Percentiles rank a stretch among this genome's conserved stretches.
These are phyloP conservation scores for Mycena galopus DNA, from an alignment of 768 basidiomycete species.

Conservation along the genomic window DNA sequence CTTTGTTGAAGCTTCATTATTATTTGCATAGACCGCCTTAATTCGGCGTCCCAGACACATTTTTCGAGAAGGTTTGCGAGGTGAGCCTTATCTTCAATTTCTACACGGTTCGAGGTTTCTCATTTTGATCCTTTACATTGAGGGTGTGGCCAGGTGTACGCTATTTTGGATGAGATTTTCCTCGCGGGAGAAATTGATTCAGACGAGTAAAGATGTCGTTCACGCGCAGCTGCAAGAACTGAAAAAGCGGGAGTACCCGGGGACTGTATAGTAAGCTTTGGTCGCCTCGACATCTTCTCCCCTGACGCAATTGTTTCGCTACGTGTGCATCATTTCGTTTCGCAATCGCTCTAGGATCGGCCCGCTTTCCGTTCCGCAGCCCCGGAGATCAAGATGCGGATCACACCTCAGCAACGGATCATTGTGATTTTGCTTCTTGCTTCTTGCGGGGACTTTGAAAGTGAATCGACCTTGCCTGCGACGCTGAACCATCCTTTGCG, in stretches of 20 bases:
- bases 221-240: conserved; percentile 89
- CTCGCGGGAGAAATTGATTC: too few relatives aligned
- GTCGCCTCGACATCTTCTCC: background rate
- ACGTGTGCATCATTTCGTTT: too few relatives aligned
- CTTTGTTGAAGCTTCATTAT: conserved; percentile 80
- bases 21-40: conserved; percentile 3
- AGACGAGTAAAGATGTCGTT: too few relatives aligned
- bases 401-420: too few relatives aligned
- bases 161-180: conserved; percentile 98
- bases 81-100: conserved; percentile 99
- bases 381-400: too few relatives aligned
- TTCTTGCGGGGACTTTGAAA: too few relatives aligned
- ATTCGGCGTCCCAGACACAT: conserved; percentile 73
- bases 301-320: background rate
- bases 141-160: conserved; percentile 88
- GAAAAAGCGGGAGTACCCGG: conserved; percentile 87
- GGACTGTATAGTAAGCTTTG: background rate
- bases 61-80: conserved; percentile 99
- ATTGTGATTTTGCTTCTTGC: too few relatives aligned
- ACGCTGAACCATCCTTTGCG: too few relatives aligned
- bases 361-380: too few relatives aligned
- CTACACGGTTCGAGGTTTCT: conserved; percentile 77
- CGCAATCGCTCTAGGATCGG: too few relatives aligned
- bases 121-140: background rate
- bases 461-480: too few relatives aligned